Evolutionary conservation across 2,329 filamentous ascomycete species (phyloP), one percentile per base, ranked within the genome.

Genomic region (Chaetoscypha palmicola): DNA sequence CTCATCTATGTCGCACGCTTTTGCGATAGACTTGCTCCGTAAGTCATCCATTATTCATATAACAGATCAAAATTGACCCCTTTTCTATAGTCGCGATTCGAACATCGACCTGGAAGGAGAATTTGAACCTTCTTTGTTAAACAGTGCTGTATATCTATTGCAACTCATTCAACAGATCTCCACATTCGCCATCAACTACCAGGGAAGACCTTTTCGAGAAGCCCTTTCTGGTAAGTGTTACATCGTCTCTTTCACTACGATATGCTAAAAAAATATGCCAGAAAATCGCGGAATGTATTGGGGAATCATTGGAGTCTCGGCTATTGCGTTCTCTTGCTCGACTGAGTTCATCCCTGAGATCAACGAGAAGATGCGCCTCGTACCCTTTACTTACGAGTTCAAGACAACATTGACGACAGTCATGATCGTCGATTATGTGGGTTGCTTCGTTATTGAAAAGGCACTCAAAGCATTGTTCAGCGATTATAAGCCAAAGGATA

Each of bases 141-240:
- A 98, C 73, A 92, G 85, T 37, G 92, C 92, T 44, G 87, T 98
- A 56, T 98, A 97, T 66, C 85, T 98, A 20, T 79, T 98, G 31
- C 92, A 97, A 62, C 81, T 98, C 40, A 97, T 98, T 65, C 92
- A 98, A 67, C 92, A 98, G 66, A 95, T 98, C 62, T 96, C 90
- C 19, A 98, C 92, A 2, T 98, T 98, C 60, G 90, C 92, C 49
- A 95, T 98, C 73, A 98, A 98, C 73, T 98, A 98, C 72, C 92
- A 98, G 67, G 92, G 92, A 47, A 85, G 92, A 8, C 92, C 92
- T 10, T 98, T 98, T 83, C 86, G 92, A 48, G 92, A 98, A 68
- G 86, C 85, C 17, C 88, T 98, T 54, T 83, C 85, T 4, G 92
- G 49, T 52, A 33, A 43, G 49, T 36, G 7, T 14, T 12, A 19